phyloP scores from a whole-genome alignment of 768 basidiomycete species.

The Lactarius tabidus region DNA sequence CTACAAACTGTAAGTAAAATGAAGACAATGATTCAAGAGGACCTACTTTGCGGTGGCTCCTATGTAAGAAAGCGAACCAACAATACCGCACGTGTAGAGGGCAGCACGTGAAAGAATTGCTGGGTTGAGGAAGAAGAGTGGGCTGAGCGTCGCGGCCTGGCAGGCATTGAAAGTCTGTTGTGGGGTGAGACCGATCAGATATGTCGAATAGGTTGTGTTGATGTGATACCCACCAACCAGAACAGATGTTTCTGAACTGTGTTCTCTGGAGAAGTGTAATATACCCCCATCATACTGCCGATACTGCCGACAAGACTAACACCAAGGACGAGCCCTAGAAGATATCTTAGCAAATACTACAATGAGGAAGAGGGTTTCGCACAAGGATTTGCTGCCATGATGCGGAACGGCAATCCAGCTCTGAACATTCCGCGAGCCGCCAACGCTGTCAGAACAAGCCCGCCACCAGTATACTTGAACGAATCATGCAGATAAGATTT shows the following conservation, averaged over 20 bases:
- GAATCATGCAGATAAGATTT: conserved; percentile 67
- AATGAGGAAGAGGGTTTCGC: conserved; percentile 26
- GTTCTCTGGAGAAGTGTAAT: conserved; percentile 75
- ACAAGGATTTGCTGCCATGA: conserved; percentile 87
- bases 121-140: conserved; percentile 84
- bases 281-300: conserved; percentile 80
- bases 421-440: conserved; percentile 76
- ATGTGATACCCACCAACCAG: conserved; percentile 57
- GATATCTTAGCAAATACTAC: background rate
- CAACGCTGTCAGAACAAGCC: conserved; percentile 69
- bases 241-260: conserved; percentile 72
- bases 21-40: background rate
- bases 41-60: conserved; percentile 82
- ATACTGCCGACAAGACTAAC: conserved; percentile 76
- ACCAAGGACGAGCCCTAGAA: conserved; percentile 72
- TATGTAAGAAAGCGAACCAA: conserved; percentile 82
- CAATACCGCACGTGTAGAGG: conserved; percentile 80
- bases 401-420: conserved; percentile 53
- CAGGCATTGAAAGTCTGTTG: conserved; percentile 75
- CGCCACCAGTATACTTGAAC: conserved; percentile 82
- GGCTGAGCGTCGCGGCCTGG: conserved; percentile 83
- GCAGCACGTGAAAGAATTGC: conserved; percentile 84
- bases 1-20: conserved; percentile 23
- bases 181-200: background rate
- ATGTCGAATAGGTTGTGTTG: background rate